phyloP scores from a whole-genome alignment of 345 rosid species.

The Raphanus sativus region DNA sequence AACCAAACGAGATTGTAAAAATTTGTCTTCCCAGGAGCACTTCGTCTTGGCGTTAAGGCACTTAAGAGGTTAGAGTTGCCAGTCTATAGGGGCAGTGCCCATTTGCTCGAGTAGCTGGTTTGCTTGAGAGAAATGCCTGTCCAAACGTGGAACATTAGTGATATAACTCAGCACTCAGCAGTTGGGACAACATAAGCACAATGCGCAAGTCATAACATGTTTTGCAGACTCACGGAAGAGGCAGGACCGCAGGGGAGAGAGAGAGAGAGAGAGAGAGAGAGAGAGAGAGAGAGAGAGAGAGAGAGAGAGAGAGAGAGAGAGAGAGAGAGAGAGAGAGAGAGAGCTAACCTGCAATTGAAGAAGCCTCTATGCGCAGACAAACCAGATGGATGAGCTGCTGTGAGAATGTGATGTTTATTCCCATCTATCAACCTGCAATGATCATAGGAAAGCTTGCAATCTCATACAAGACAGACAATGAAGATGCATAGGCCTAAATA shows the following conservation, averaged over 20 bases:
- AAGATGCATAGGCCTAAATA: neutral
- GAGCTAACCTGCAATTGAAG: conserved; percentile 90
- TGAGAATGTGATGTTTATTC: conserved; percentile 83
- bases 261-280: too few species aligned
- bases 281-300: too few species aligned
- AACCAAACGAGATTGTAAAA: conserved; percentile 23
- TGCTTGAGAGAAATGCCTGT: conserved; percentile 88
- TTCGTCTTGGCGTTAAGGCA: neutral
- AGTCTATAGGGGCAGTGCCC: conserved; percentile 67
- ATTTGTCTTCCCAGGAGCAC: neutral
- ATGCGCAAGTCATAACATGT: neutral
- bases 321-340: neutral
- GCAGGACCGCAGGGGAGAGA: too few species aligned
- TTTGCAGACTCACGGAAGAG: conserved; percentile 1
- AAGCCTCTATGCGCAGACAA: conserved; percentile 94
- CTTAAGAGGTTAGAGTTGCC: conserved; percentile 65
- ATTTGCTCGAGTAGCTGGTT: conserved; percentile 72
- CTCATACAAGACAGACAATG: conserved; percentile 10
- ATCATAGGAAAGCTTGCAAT: neutral
- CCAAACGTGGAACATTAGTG: conserved; percentile 8
- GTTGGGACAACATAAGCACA: neutral
- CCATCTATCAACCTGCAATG: conserved; percentile 75
- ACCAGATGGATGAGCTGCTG: conserved; percentile 99
- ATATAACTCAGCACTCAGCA: conserved; percentile 16
- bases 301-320: too few species aligned